Conservation (phyloP, 75 land plant genomes). For the Chamaecyparis obtusa region DNA sequence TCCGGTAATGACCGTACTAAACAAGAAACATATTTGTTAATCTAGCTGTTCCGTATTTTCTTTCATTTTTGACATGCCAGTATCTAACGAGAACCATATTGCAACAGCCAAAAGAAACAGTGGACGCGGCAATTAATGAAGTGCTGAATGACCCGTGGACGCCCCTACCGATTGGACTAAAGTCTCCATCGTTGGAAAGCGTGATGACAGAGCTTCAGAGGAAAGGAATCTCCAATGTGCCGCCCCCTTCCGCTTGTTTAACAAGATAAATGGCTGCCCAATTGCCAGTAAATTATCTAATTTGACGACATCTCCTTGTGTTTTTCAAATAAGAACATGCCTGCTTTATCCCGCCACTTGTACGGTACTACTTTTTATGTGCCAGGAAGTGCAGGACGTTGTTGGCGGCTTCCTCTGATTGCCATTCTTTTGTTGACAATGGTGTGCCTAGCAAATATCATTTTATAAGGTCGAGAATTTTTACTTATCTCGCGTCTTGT, state of each 20-base stretch:
- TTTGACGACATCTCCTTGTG: constrained; percentile 5
- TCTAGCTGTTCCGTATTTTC: neutral
- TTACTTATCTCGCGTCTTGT: neutral
- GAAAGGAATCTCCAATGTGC: constrained; percentile 68
- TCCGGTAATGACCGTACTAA: constrained; percentile 9
- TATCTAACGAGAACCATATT: neutral
- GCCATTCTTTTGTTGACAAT: neutral
- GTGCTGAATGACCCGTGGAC: constrained; percentile 85
- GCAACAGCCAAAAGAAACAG: constrained; percentile 44
- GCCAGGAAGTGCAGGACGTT: neutral
- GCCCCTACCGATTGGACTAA: constrained; percentile 88
- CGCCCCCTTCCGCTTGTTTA: constrained; percentile 29
- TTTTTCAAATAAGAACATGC: neutral
- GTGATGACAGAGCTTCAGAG: constrained; percentile 77
- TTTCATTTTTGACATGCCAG: neutral
- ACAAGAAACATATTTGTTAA: neutral
- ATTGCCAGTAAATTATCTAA: neutral
- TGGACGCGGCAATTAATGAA: constrained; percentile 89
- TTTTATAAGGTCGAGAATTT: neutral
- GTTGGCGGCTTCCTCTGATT: neutral
- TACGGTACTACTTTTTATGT: neutral
- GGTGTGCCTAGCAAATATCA: neutral
- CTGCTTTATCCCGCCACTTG: neutral
- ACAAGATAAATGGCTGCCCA: neutral
- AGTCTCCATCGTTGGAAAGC: constrained; percentile 83